A percentile compares a stretch with the other conserved stretches of the same genome.
phyloP scores from a whole-genome alignment of 768 basidiomycete species.

The Udeniomyces megalosporus region DNA sequence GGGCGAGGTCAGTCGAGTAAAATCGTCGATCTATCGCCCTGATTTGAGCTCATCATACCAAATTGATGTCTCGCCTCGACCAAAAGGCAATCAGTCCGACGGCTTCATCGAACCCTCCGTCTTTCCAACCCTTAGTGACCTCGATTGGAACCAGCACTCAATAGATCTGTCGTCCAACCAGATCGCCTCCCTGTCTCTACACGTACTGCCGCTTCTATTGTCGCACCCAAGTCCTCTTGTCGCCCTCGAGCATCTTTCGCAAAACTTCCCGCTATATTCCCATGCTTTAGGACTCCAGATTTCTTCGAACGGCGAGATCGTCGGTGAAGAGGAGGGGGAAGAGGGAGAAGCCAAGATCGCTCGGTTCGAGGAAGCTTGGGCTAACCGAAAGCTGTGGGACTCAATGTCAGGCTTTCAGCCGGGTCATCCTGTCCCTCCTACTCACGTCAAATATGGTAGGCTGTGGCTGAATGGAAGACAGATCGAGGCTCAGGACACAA shows the following conservation, averaged over 20 bases:
- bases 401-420: too few relatives aligned
- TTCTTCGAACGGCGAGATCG: conserved; percentile 40
- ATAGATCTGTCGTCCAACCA: conserved; percentile 31
- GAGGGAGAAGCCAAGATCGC: neutral
- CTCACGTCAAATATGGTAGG: neutral
- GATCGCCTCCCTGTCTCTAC: conserved; percentile 46
- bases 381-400: conserved; percentile 35
- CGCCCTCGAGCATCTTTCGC: conserved; percentile 51
- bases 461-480: conserved; percentile 67
- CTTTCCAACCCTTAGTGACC: neutral
- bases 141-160: neutral
- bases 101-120: too few relatives aligned
- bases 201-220: conserved; percentile 59
- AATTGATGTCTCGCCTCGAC: too few relatives aligned
- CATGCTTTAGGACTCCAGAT: conserved; percentile 42
- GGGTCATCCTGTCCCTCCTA: too few relatives aligned
- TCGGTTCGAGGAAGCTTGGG: conserved; percentile 33
- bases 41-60: too few relatives aligned
- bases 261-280: conserved; percentile 81
- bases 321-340: conserved; percentile 31
- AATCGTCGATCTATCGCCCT: too few relatives aligned
- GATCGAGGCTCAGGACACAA: conserved; percentile 47
- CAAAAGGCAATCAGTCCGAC: too few relatives aligned
- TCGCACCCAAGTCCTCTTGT: conserved; percentile 41
- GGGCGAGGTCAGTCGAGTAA: too few relatives aligned